A percentile compares a stretch with the other conserved stretches of the same genome.
phyloP scores from a whole-genome alignment of 2,329 filamentous ascomycete species.

The Rhynchosporium graminicola region DNA sequence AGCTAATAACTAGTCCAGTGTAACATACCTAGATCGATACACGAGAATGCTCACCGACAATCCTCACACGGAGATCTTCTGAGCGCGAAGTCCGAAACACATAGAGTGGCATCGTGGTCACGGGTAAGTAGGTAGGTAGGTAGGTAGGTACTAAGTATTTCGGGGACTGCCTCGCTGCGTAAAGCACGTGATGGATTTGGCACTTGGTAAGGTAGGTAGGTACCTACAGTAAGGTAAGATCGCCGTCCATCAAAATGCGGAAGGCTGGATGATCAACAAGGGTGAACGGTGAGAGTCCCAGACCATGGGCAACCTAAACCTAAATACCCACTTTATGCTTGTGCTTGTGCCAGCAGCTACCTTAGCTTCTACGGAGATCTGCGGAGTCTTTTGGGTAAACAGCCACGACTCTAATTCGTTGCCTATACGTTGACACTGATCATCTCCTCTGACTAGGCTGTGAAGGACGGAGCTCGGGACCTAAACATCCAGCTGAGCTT shows the following conservation, averaged over 20 bases:
- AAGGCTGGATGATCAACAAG: neutral
- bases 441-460: neutral
- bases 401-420: neutral
- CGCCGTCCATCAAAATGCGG: neutral
- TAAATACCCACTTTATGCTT: neutral
- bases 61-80: neutral
- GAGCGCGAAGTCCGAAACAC: neutral
- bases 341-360: neutral
- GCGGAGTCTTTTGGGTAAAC: neutral
- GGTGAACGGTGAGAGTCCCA: neutral
- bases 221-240: neutral
- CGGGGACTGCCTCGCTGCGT: neutral
- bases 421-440: neutral
- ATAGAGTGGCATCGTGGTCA: neutral
- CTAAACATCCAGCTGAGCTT: constrained; percentile 2
- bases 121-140: neutral
- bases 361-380: neutral
- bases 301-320: neutral
- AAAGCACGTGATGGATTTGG: neutral
- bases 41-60: neutral
- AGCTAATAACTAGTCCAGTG: neutral
- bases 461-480: neutral
- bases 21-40: neutral
- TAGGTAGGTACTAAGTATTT: neutral
- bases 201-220: neutral